Evolutionary conservation across 2,329 filamentous ascomycete genomes (phyloP).

Genomic region (Aspergillus versicolor): DNA sequence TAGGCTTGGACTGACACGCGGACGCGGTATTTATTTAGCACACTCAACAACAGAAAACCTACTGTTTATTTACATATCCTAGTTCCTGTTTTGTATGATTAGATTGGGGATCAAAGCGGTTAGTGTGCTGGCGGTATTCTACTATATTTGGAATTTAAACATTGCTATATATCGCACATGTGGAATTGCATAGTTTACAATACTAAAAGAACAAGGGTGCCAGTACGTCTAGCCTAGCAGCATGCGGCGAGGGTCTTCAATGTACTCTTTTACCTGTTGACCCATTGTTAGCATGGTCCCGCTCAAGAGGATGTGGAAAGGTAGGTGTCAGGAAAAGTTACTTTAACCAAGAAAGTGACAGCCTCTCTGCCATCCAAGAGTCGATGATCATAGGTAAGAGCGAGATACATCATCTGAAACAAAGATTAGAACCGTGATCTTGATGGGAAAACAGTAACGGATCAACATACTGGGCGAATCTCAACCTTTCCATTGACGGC

Average conservation of each 20-base stretch:
- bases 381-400: slow-evolving; percentile 95
- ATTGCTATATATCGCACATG: slow-evolving; percentile 12
- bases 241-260: slow-evolving; percentile 94
- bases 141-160: not conserved
- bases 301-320: not conserved
- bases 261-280: slow-evolving; percentile 78
- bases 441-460: not conserved
- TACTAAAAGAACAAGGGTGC: slow-evolving; percentile 1
- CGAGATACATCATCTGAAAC: slow-evolving; percentile 92
- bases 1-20: slow-evolving; percentile 16
- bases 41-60: not conserved
- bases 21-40: not conserved
- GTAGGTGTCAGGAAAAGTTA: slow-evolving; percentile 22
- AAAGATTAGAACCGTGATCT: slow-evolving; percentile 13
- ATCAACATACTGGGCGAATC: slow-evolving; percentile 67
- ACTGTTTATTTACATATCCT: not conserved
- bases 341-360: slow-evolving; percentile 91
- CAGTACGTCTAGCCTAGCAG: slow-evolving; percentile 54
- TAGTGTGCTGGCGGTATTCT: not conserved
- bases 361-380: slow-evolving; percentile 93
- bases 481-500: slow-evolving; percentile 92
- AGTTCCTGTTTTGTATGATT: not conserved
- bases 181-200: slow-evolving; percentile 28
- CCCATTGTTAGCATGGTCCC: slow-evolving; percentile 11
- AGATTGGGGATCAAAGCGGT: not conserved